Base-by-base conservation (phyloP, 352 stramenopile genomes). In the Phytophthora ohioensis region DNA sequence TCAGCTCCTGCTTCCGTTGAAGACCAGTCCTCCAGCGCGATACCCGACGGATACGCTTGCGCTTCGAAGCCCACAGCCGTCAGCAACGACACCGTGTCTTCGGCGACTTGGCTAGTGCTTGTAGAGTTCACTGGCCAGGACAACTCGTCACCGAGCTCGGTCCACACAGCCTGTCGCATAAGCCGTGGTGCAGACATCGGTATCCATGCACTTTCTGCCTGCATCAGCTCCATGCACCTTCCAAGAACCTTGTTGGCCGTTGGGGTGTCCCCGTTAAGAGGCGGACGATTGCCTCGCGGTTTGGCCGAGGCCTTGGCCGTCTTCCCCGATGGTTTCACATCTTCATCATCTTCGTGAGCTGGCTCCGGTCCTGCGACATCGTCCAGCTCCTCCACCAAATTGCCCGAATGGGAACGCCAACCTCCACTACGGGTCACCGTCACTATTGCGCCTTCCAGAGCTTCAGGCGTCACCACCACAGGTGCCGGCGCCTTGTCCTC, bases 71-170 rank as follows among this genome's bases (percentile, higher is more conserved):
- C 56, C 56, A 64, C 55, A 5, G 42, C n/a, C 3, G 7, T 46
- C 3, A 64, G 32, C 2, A 55, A 21, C 5, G 17, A 38, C 11
- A 64, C 56, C 8, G 9, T 64, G 17, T 64, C 56, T 2, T 30
- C 30, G 15, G 43, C 56, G 0, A 55, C 56, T 38, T 64, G 56
- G 4, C n/a, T 42, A 21, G 31, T 47, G 43, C 43, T 64, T 3
- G 42, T 55, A 34, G 30, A 47, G 5, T 46, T 55, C 6, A 55
- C 32, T 4, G 43, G 56, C 6, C 21, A 21, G 21, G 21, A 21
- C 21, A 1, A 21, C 21, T 21, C 0, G 21, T 21, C 21, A 21
- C 21, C 21, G 21, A 21, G 21, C 21, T 21, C 21, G 21, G 21
- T 1, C 21, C 21, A 21, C 21, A 21, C 21, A 21, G 21, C 21